phyloP scores from a whole-genome alignment of 495 filamentous ascomycete species.

The Podospora bellae-mahoneyi region DNA sequence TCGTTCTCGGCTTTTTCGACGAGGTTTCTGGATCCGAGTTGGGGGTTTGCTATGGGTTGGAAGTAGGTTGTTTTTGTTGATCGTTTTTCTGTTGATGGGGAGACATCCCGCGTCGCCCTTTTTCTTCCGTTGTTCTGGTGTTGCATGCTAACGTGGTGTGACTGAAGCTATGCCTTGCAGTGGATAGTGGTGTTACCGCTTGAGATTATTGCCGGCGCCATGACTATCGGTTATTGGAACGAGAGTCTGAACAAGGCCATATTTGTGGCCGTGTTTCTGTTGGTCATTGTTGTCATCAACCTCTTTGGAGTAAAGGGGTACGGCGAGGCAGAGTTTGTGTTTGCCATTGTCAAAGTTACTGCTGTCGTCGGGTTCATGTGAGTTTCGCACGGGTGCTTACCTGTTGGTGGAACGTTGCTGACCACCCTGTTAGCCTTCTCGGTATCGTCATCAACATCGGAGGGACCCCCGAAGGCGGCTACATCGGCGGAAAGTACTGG shows the following conservation, averaged over 20 bases:
- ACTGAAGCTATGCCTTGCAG: constrained; percentile 76
- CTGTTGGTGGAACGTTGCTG: background rate
- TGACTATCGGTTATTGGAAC: constrained; percentile 88
- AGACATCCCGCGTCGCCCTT: background rate
- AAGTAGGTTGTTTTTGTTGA: constrained; percentile 49
- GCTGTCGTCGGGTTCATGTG: constrained; percentile 89
- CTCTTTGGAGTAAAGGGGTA: constrained; percentile 83
- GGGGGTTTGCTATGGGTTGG: constrained; percentile 99
- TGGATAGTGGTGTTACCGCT: constrained; percentile 88
- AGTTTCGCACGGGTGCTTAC: constrained; percentile 29
- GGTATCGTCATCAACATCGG: constrained; percentile 78
- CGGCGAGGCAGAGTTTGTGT: constrained; percentile 88
- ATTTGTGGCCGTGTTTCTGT: constrained; percentile 80
- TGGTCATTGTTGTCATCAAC: constrained; percentile 75
- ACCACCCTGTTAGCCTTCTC: constrained; percentile 54
- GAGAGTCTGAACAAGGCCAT: constrained; percentile 62
- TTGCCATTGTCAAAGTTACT: constrained; percentile 79
- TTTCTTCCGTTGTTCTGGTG: background rate
- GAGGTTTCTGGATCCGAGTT: constrained; percentile 86
- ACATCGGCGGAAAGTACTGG: constrained; percentile 85
- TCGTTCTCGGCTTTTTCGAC: constrained; percentile 92
- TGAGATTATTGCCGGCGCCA: constrained; percentile 85
- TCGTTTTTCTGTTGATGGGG: background rate
- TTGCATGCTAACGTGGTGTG: background rate
- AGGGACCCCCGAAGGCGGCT: constrained; percentile 70